A percentile compares a stretch with the other conserved stretches of the same genome.
These are phyloP conservation scores for Babjeviella inositovora DNA, from an alignment of 805 yeast species.

Conservation along the genomic window DNA sequence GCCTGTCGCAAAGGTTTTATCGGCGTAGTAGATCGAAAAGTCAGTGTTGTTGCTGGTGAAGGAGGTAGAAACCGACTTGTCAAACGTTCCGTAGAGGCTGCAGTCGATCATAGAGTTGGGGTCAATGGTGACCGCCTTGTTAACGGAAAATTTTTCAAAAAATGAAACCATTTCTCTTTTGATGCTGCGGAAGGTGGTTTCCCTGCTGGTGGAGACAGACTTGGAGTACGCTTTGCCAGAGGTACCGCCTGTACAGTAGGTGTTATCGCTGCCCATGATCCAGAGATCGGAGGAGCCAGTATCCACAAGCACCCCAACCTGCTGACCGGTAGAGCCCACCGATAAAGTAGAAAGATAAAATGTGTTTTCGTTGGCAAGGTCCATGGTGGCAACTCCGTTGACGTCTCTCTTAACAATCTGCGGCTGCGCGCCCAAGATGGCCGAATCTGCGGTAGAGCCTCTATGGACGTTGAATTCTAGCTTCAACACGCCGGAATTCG, in stretches of 20 bases:
- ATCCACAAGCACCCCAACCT: conserved; percentile 22
- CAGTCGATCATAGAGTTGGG: conserved; percentile 28
- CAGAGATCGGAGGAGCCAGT: conserved; percentile 35
- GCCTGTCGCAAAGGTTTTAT: conserved; percentile 28
- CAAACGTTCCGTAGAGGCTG: conserved; percentile 29
- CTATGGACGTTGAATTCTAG: conserved; percentile 4
- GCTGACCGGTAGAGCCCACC: conserved; percentile 40
- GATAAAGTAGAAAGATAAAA: conserved; percentile 27
- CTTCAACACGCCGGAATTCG: too few species aligned
- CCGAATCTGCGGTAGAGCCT: conserved; percentile 2
- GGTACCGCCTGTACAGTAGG: too few species aligned
- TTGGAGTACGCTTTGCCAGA: too few species aligned
- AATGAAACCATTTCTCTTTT: too few species aligned
- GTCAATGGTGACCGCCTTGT: too few species aligned
- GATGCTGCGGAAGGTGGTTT: too few species aligned
- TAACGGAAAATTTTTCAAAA: too few species aligned
- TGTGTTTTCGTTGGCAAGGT: conserved; percentile 16
- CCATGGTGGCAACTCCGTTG: conserved; percentile 13
- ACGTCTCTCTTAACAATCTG: conserved; percentile 7
- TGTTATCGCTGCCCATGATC: conserved; percentile 18
- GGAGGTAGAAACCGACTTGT: conserved; percentile 17
- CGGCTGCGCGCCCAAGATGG: conserved; percentile 1
- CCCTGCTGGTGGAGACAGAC: too few species aligned
- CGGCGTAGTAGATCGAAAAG: conserved; percentile 30
- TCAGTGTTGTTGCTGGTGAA: conserved; percentile 20